Evolutionary conservation across 805 yeast genomes (phyloP).

Genomic region (Hanseniaspora nectarophila): DNA sequence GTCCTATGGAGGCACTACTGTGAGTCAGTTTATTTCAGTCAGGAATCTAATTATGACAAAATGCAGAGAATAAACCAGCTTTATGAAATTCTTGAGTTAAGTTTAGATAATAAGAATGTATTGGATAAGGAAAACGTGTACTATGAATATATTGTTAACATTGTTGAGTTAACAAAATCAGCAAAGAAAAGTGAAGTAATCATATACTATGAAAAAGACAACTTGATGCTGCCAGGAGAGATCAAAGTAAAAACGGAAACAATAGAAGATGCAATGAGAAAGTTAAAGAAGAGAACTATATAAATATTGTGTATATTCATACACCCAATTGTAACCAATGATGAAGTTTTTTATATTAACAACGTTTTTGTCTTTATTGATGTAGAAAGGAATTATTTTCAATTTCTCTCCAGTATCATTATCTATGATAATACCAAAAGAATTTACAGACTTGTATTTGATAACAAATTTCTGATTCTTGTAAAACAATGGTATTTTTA

Average conservation of each 20-base stretch:
- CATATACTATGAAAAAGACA: background rate
- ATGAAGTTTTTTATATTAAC: background rate
- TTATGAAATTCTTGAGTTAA: background rate
- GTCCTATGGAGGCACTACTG: background rate
- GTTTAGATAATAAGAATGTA: background rate
- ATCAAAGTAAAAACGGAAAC: background rate
- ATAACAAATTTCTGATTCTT: conserved; percentile 7
- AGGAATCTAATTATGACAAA: background rate
- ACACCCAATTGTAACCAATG: background rate
- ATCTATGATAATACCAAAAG: background rate
- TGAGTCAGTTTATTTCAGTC: background rate
- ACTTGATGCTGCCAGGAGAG: background rate
- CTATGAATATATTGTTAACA: background rate
- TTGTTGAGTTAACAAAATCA: background rate
- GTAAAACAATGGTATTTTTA: conserved; percentile 6
- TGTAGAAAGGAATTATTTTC: conserved; percentile 10
- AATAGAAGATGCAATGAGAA: background rate
- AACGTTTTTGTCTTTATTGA: background rate
- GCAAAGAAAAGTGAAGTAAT: background rate
- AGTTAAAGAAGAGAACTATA: background rate
- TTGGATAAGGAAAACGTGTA: background rate
- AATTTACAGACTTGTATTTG: conserved; percentile 3
- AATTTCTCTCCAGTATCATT: background rate
- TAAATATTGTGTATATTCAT: background rate
- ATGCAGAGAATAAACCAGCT: background rate